Evolutionary conservation across 805 yeast genomes (phyloP).

Genomic region (Saturnispora silvae): DNA sequence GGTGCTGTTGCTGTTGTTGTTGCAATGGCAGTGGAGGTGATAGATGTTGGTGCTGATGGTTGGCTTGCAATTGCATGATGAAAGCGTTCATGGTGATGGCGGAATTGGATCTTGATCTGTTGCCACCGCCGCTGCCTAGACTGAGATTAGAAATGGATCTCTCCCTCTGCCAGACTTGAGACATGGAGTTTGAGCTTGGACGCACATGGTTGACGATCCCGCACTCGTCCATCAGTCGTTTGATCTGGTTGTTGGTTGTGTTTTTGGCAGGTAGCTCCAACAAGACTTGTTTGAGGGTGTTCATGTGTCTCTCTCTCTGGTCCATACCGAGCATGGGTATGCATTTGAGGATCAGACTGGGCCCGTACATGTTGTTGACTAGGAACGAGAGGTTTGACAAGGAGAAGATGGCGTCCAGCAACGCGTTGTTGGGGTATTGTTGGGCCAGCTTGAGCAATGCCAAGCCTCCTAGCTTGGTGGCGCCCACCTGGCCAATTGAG

Average conservation of each 20-base stretch:
- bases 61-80: conserved; percentile 12
- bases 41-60: not conserved
- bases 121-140: not conserved
- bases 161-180: conserved; percentile 3
- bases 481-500: too few relatives aligned
- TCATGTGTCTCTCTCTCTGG: too few relatives aligned
- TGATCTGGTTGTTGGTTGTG: conserved; percentile 4
- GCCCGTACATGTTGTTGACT: too few relatives aligned
- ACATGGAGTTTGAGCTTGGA: not conserved
- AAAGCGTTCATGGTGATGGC: conserved; percentile 1
- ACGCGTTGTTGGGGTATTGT: too few relatives aligned
- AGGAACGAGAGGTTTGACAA: too few relatives aligned
- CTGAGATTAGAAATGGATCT: conserved; percentile 6
- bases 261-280: too few relatives aligned
- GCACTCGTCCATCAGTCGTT: not conserved
- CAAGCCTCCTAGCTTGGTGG: too few relatives aligned
- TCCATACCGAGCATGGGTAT: too few relatives aligned
- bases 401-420: too few relatives aligned
- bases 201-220: not conserved
- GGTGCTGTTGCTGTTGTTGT: conserved; percentile 3
- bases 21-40: not conserved
- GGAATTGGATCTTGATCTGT: conserved; percentile 8
- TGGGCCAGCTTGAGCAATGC: too few relatives aligned
- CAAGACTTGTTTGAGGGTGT: too few relatives aligned
- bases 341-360: too few relatives aligned